A percentile compares a stretch with the other conserved stretches of the same genome.
Conservation (phyloP, 768 basidiomycete genomes). For the Boletellus ananas region DNA sequence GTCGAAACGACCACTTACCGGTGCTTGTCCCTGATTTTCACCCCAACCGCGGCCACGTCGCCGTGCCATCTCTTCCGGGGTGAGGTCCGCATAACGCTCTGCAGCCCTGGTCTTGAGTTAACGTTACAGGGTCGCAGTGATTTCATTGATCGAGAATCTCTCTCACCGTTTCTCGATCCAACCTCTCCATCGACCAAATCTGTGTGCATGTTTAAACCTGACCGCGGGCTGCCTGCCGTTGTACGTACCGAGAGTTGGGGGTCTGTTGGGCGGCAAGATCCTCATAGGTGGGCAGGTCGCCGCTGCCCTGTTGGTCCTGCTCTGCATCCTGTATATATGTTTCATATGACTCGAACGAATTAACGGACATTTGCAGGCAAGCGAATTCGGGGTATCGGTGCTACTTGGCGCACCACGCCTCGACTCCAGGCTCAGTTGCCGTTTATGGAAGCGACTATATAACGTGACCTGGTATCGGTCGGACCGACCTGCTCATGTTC, state of each 20-base stretch:
- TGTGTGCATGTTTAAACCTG: conserved; percentile 27
- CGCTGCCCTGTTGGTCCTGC: conserved; percentile 40
- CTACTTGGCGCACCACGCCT: too few relatives aligned
- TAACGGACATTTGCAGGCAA: conserved; percentile 15
- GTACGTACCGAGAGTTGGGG: conserved; percentile 72
- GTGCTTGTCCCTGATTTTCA: conserved; percentile 30
- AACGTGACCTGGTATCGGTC: not conserved
- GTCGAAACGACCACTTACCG: conserved; percentile 12
- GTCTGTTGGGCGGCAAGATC: conserved; percentile 73
- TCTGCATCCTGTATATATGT: conserved; percentile 33
- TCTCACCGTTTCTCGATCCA: conserved; percentile 85
- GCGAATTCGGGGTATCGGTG: not conserved
- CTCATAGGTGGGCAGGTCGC: conserved; percentile 74
- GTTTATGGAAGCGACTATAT: too few relatives aligned
- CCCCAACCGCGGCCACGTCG: conserved; percentile 73
- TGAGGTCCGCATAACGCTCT: conserved; percentile 70
- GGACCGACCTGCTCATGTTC: too few relatives aligned
- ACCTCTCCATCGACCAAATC: conserved; percentile 81
- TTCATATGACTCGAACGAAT: conserved; percentile 24
- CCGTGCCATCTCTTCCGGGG: conserved; percentile 52
- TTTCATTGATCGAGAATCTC: not conserved
- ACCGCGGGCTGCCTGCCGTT: conserved; percentile 1
- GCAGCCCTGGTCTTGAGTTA: conserved; percentile 54
- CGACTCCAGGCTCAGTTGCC: too few relatives aligned
- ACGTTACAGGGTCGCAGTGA: not conserved